phyloP scores from a whole-genome alignment of 2,329 filamentous ascomycete species.

The Aspergillus awamori region DNA sequence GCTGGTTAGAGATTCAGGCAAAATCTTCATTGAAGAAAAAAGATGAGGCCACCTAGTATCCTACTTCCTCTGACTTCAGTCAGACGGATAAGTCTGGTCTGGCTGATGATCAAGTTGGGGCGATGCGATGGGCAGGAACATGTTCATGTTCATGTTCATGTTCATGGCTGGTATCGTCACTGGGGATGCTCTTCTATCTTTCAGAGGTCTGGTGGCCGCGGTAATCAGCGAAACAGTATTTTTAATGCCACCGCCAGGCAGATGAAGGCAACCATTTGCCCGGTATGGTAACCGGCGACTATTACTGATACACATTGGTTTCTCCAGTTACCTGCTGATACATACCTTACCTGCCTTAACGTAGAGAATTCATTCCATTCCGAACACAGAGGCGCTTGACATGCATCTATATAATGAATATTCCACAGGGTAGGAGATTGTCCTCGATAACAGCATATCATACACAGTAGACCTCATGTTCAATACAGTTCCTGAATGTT shows the following conservation, averaged over 20 bases:
- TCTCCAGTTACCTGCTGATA: background rate
- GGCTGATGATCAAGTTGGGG: background rate
- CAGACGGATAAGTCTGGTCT: too few species aligned
- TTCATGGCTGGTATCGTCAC: background rate
- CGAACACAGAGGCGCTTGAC: background rate
- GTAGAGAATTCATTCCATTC: too few species aligned
- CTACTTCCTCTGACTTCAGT: too few species aligned
- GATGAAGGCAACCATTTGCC: background rate
- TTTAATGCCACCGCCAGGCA: background rate
- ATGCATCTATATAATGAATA: too few species aligned
- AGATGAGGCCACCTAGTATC: too few species aligned
- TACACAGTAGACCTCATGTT: too few species aligned
- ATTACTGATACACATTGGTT: background rate
- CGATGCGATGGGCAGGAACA: background rate
- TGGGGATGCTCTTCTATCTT: background rate
- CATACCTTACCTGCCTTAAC: background rate
- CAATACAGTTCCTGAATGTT: too few species aligned
- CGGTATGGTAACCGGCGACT: background rate
- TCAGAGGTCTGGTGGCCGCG: conserved; percentile 1
- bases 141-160: background rate
- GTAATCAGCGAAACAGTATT: background rate
- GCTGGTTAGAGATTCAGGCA: too few species aligned
- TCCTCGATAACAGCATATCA: too few species aligned
- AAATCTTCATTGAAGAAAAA: too few species aligned
- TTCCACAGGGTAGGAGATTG: too few species aligned